A percentile compares a stretch with the other conserved stretches of the same genome.
phyloP scores from a whole-genome alignment of 2,329 filamentous ascomycete genomes.

The Nigrospora osmanthi region DNA sequence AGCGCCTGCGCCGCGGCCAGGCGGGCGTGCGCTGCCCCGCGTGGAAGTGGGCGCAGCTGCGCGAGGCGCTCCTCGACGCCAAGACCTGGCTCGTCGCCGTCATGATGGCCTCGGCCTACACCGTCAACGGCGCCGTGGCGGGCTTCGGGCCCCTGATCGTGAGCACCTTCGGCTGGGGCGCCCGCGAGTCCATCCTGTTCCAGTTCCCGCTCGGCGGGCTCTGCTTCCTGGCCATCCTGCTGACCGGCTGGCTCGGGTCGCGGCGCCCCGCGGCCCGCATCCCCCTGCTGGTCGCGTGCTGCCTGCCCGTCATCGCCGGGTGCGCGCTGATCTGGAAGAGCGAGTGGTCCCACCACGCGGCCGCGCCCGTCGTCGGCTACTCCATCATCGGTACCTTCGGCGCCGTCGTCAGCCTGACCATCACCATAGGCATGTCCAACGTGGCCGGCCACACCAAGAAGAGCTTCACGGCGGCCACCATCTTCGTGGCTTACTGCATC shows the following conservation, averaged over 20 bases:
- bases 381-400: conserved; percentile 68
- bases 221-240: conserved; percentile 58
- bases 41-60: conserved; percentile 52
- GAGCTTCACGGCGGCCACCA: conserved; percentile 64
- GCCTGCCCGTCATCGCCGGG: conserved; percentile 66
- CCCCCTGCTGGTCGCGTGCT: conserved; percentile 56
- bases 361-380: conserved; percentile 62
- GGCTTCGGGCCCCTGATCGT: conserved; percentile 68
- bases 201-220: conserved; percentile 68
- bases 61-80: conserved; percentile 48
- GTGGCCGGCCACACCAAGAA: conserved; percentile 74
- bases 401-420: conserved; percentile 54
- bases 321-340: conserved; percentile 69
- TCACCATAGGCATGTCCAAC: conserved; percentile 52
- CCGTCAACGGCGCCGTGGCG: conserved; percentile 62
- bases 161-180: conserved; percentile 59
- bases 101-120: conserved; percentile 66
- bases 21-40: conserved; percentile 54
- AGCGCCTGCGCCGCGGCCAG: conserved; percentile 53
- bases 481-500: conserved; percentile 70
- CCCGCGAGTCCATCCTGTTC: conserved; percentile 59
- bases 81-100: conserved; percentile 58
- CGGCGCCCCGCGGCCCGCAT: conserved; percentile 56
- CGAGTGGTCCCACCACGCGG: conserved; percentile 55
- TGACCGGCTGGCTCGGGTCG: conserved; percentile 57